A percentile compares a stretch with the other conserved stretches of the same genome.
phyloP scores from a whole-genome alignment of 1,284 basidiomycete species.

The Ustilago curta region DNA sequence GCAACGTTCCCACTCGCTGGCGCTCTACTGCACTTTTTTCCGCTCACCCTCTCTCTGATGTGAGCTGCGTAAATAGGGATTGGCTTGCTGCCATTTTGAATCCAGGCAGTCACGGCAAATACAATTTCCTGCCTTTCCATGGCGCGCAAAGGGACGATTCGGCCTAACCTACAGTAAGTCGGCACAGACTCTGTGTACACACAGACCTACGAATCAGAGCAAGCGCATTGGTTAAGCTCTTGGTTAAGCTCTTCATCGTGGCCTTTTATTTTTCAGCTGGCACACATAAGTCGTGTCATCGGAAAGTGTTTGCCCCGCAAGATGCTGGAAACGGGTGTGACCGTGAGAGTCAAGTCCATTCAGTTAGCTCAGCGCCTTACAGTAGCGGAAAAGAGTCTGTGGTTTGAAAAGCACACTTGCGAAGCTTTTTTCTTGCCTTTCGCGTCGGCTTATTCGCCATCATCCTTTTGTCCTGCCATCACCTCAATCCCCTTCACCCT shows the following conservation, averaged over 20 bases:
- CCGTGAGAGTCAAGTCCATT: constrained; percentile 1
- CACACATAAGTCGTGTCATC: not conserved
- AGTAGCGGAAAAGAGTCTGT: not conserved
- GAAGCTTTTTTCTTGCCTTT: too few species aligned
- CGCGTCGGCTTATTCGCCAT: not conserved
- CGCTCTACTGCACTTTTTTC: constrained; percentile 34
- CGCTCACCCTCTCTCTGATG: constrained; percentile 2
- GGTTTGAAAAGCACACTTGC: not conserved
- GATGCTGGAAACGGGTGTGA: constrained; percentile 20
- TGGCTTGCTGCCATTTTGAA: not conserved
- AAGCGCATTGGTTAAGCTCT: constrained; percentile 31
- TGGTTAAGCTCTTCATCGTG: too few species aligned
- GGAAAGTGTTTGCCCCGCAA: constrained; percentile 37
- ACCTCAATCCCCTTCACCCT: not conserved
- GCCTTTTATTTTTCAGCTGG: not conserved
- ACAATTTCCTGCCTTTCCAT: not conserved
- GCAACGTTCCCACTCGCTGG: constrained; percentile 1
- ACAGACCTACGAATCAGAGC: constrained; percentile 38
- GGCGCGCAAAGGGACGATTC: too few species aligned
- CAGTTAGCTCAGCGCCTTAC: constrained; percentile 11
- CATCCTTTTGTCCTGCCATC: not conserved
- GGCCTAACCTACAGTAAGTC: too few species aligned
- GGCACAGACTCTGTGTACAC: constrained; percentile 1
- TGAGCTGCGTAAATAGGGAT: not conserved
- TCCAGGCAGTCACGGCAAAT: not conserved